Base-by-base conservation (phyloP, 106 monocot genomes). In the Gastrodia elata region DNA sequence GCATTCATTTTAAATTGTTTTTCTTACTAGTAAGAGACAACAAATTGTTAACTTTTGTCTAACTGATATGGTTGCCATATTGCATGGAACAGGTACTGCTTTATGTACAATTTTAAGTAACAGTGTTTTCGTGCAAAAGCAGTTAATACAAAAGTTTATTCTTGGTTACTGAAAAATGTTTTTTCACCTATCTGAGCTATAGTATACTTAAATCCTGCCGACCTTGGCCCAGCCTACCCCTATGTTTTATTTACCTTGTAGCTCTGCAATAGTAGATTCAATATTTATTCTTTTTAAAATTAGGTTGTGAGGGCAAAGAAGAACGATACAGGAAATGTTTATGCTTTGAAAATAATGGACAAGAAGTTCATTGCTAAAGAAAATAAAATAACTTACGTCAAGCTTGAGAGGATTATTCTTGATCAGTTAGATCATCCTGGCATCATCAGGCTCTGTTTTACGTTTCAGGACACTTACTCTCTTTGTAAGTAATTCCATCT, bases 311-410 rank as follows among this genome's bases (percentile, higher is more conserved):
- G 87, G 65, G 98, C 93, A 16, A 93, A 77, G 86, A 98, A 98
- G 83, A 93, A 93, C 78, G 98, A 93, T 36, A 87, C 91, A 39
- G 91, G 91, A 75, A 78, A 80, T 71, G 78, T 93, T 2, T 98
- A 98, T 85, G 98, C 98, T 61, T 69, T 98, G 78, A 98, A 98
- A 76, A 93, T 98, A 73, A 98, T 98, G 98, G 98, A 98, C 78
- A 98, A 98, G 73, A 93, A 91, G 39, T 98, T 93, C 75, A 98
- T 98, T 74, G 88, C 91, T n/a, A 98, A 98, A 83, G 93, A 98
- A 87, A 93, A 98, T 57, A 98, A 97, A 80, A 91, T 88, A 71
- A 64, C 82, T 40, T 91, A 89, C 77, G 98, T 91, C 55, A 98
- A 98, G 76, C 74, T 98, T 73, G 98, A 98, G 79, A 84, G 98